Conservation (phyloP, 208 protist genomes). For the Trypanosoma platydactyli region DNA sequence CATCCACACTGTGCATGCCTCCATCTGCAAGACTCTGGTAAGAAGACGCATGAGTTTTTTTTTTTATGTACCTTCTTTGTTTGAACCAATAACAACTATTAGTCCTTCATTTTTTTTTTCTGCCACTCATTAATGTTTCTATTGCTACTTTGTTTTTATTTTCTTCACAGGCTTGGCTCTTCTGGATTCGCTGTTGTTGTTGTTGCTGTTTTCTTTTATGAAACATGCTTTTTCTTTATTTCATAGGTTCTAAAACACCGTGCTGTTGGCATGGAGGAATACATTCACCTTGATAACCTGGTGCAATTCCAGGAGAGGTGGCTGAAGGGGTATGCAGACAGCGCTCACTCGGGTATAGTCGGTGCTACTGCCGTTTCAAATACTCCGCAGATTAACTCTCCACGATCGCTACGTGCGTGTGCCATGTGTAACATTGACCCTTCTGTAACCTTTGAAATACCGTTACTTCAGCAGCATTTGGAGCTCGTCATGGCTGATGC, state of each 20-base stretch:
- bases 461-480: constrained; percentile 24
- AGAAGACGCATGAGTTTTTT: too few relatives aligned
- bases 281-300: constrained; percentile 7
- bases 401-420: constrained; percentile 28
- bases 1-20: too few relatives aligned
- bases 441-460: background rate
- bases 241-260: background rate
- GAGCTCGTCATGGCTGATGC: constrained; percentile 3
- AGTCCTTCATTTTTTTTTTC: too few relatives aligned
- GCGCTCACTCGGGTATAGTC: background rate
- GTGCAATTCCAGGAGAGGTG: constrained; percentile 11
- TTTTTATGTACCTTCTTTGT: too few relatives aligned
- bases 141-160: too few relatives aligned
- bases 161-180: too few relatives aligned
- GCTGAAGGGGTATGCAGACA: background rate
- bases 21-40: too few relatives aligned
- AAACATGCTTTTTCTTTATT: background rate
- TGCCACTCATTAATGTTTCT: too few relatives aligned
- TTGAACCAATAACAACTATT: too few relatives aligned
- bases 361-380: background rate
- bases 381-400: constrained; percentile 23
- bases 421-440: constrained; percentile 23
- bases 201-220: background rate
- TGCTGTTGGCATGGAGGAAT: background rate
- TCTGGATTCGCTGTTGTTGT: background rate